phyloP scores from a whole-genome alignment of 192 early-diverging fungal species.

The Entrophospora sp. region DNA sequence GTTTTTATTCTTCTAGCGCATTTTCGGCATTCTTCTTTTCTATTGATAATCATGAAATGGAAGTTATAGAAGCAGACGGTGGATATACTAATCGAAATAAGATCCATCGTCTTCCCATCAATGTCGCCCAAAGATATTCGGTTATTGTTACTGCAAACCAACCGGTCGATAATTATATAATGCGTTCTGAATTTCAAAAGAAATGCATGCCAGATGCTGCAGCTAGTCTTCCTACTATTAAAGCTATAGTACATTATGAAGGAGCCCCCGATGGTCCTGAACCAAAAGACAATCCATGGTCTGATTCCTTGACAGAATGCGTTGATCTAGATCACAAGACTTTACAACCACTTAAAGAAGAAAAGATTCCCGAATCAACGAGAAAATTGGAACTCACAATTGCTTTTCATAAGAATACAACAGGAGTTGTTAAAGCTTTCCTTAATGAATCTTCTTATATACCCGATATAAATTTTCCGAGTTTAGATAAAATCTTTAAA shows the following conservation, averaged over 20 bases:
- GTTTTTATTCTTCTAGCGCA: conserved; percentile 27
- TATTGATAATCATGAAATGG: conserved; percentile 57
- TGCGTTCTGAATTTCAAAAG: conserved; percentile 33
- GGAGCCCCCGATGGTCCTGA: conserved; percentile 25
- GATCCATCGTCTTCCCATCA: conserved; percentile 30
- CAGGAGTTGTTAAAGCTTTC: background rate
- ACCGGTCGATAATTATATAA: conserved; percentile 36
- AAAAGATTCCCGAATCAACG: background rate
- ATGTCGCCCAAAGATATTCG: conserved; percentile 40
- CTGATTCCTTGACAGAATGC: conserved; percentile 21
- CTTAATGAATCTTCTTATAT: conserved; percentile 2
- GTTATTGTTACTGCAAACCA: conserved; percentile 38
- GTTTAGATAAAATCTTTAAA: conserved; percentile 21
- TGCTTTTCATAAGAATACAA: conserved; percentile 8
- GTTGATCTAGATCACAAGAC: conserved; percentile 23
- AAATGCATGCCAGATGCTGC: conserved; percentile 24
- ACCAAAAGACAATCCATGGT: conserved; percentile 23
- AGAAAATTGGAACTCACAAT: background rate
- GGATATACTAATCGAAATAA: conserved; percentile 26
- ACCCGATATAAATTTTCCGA: background rate
- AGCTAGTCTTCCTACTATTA: conserved; percentile 23
- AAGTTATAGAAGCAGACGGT: conserved; percentile 66
- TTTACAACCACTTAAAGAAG: conserved; percentile 29
- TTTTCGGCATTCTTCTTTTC: conserved; percentile 54
- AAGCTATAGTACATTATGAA: conserved; percentile 34